These are phyloP conservation scores for Pilaira anomala DNA, from an alignment of 192 early-diverging fungal genomes.

Conservation along the genomic window DNA sequence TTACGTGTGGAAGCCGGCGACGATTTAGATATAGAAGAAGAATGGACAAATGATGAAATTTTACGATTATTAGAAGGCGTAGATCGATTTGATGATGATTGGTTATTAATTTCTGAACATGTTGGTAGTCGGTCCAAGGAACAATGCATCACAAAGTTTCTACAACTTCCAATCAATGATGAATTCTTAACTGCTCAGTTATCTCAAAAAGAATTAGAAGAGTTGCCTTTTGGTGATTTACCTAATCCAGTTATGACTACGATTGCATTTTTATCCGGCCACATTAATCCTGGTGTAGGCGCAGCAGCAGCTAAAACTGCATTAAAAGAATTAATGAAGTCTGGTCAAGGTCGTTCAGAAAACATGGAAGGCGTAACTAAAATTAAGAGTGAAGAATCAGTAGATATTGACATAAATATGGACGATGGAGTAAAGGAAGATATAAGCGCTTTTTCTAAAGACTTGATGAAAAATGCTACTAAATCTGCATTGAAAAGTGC, in stretches of 20 bases:
- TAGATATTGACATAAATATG: slow-evolving; percentile 12
- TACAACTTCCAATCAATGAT: slow-evolving; percentile 88
- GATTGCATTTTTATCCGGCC: slow-evolving; percentile 81
- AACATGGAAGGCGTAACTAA: slow-evolving; percentile 2
- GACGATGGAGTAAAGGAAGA: not conserved
- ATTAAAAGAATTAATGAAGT: slow-evolving; percentile 59
- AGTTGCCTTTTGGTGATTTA: slow-evolving; percentile 67
- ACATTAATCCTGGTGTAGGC: slow-evolving; percentile 86
- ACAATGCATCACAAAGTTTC: slow-evolving; percentile 87
- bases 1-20: slow-evolving; percentile 58
- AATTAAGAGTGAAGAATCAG: too few relatives aligned
- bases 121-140: slow-evolving; percentile 87
- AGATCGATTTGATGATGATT: slow-evolving; percentile 93
- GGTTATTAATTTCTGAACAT: slow-evolving; percentile 87
- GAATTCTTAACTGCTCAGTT: slow-evolving; percentile 53
- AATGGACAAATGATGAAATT: slow-evolving; percentile 88
- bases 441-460: slow-evolving; percentile 24
- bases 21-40: slow-evolving; percentile 53
- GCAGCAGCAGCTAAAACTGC: slow-evolving; percentile 85
- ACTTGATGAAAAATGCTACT: slow-evolving; percentile 67
- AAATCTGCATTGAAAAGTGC: slow-evolving; percentile 84
- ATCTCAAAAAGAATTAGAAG: slow-evolving; percentile 30
- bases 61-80: slow-evolving; percentile 87
- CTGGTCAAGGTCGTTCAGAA: slow-evolving; percentile 18
- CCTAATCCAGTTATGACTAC: slow-evolving; percentile 93